Percentiles rank a stretch among this genome's conserved stretches.
These are phyloP conservation scores for Scheffersomyces lignicola DNA, from an alignment of 1,139 yeast species.

Conservation along the genomic window DNA sequence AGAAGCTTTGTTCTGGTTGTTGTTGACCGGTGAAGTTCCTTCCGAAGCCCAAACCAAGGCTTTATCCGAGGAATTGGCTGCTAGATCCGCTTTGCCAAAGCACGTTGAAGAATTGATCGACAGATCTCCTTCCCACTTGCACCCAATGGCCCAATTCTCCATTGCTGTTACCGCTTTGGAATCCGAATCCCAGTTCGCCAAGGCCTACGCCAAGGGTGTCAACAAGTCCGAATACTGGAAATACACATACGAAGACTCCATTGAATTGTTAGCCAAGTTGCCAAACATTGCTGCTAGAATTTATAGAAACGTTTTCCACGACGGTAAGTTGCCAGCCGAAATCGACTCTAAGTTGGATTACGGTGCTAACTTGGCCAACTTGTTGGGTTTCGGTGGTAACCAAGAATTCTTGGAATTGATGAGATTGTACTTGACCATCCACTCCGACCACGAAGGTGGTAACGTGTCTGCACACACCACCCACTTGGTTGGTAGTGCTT, in stretches of 20 bases:
- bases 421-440: slow-evolving; percentile 91
- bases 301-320: slow-evolving; percentile 86
- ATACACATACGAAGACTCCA: slow-evolving; percentile 86
- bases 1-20: slow-evolving; percentile 90
- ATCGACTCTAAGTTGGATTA: slow-evolving; percentile 80
- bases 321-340: slow-evolving; percentile 69
- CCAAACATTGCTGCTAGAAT: slow-evolving; percentile 94
- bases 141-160: slow-evolving; percentile 97
- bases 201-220: slow-evolving; percentile 88
- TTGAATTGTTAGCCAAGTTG: slow-evolving; percentile 85
- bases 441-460: slow-evolving; percentile 99
- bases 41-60: slow-evolving; percentile 72
- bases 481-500: slow-evolving; percentile 94
- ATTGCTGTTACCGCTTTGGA: slow-evolving; percentile 91
- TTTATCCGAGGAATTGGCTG: slow-evolving; percentile 80
- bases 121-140: slow-evolving; percentile 81
- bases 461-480: slow-evolving; percentile 97
- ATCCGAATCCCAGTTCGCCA: slow-evolving; percentile 86
- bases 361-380: slow-evolving; percentile 84
- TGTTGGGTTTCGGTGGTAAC: slow-evolving; percentile 82
- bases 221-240: slow-evolving; percentile 90
- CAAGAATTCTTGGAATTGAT: slow-evolving; percentile 83
- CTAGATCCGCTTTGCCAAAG: slow-evolving; percentile 81
- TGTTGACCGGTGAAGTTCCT: slow-evolving; percentile 90
- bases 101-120: slow-evolving; percentile 82